A percentile compares a stretch with the other conserved stretches of the same genome.
phyloP scores from a whole-genome alignment of 2,329 filamentous ascomycete species.

The Pseudocercospora ulei region DNA sequence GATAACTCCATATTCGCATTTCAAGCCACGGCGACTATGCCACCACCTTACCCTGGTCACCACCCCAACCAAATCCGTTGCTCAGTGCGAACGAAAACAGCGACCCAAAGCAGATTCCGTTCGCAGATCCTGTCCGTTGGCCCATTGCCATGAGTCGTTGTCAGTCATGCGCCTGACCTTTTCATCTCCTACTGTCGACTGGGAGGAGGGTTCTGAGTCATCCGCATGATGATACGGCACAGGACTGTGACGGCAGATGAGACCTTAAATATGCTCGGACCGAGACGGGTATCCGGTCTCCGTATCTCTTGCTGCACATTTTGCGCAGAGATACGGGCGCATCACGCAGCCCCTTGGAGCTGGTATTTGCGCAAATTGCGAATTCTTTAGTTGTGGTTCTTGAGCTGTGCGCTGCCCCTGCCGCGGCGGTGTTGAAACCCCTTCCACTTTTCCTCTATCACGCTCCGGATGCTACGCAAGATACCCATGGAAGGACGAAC shows the following conservation, averaged over 20 bases:
- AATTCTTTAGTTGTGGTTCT: constrained; percentile 31
- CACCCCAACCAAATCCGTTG: constrained; percentile 28
- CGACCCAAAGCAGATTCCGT: constrained; percentile 33
- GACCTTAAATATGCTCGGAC: constrained; percentile 35
- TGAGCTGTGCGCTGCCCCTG: constrained; percentile 34
- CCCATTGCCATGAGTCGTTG: constrained; percentile 32
- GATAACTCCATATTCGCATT: constrained; percentile 38
- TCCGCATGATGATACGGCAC: constrained; percentile 26
- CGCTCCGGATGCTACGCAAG: constrained; percentile 18
- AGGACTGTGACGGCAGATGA: constrained; percentile 27
- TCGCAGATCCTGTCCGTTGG: constrained; percentile 37
- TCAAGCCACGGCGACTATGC: constrained; percentile 41
- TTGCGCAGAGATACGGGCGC: constrained; percentile 33
- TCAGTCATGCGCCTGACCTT: constrained; percentile 40
- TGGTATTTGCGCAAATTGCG: constrained; percentile 33
- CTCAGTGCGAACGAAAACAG: constrained; percentile 28
- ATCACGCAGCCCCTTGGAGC: constrained; percentile 35
- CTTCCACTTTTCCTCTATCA: constrained; percentile 21
- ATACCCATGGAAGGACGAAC: constrained; percentile 17
- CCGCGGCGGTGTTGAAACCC: constrained; percentile 24
- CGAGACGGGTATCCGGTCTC: constrained; percentile 23
- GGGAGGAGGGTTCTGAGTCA: constrained; percentile 38
- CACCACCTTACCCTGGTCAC: constrained; percentile 38
- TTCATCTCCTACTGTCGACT: constrained; percentile 33
- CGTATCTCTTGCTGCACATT: constrained; percentile 16